Base-by-base conservation (phyloP, 192 early-diverging fungal species). In the Coemansia sp. region DNA sequence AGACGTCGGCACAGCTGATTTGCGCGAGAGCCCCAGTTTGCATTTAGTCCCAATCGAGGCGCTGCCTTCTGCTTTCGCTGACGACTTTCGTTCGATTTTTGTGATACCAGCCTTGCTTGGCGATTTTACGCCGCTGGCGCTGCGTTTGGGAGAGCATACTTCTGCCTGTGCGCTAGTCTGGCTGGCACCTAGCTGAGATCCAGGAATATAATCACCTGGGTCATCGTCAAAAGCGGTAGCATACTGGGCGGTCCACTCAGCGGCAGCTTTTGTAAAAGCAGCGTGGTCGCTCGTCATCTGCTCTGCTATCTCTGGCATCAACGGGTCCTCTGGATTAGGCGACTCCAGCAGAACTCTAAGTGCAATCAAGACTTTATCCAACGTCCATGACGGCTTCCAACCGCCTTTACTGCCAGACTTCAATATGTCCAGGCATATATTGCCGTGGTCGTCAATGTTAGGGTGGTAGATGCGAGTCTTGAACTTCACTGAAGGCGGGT, bases 391-490 rank as follows among this genome's bases (percentile, higher is more conserved):
- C 0, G 92, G 92, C n/a, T 70, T 75, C 92, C 92, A 94, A 17
- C 73, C 69, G n/a, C 90, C 89, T 44, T 81, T 77, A 19, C 68
- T 84, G 34, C 81, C 81, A 8, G 77, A 72, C 64, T 91, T 93
- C 12, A 94, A 50, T 11, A 93, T 85, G 65, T 92, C 88, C 21
- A 90, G 68, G 57, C 92, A 94, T 11, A 94, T 94, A 4, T 90
- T 85, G 19, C 92, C 92, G 45, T 83, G 75, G 31, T 92, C 87
- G 63, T 94, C 92, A 45, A 94, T 90, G 59, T 94, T 94, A 6
- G 92, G 92, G 51, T 94, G 92, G 66, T 93, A 93, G 14, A 94
- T 87, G n/a, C 76, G 86, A 23, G 92, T 92, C n/a, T 77, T 73
- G 51, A 92, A 92, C 62, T 82, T 85, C 36, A 91, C 80, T 14